A percentile compares a stretch with the other conserved stretches of the same genome.
Conservation (phyloP, 352 stramenopile species). For the Globisporangium acanthophoron region DNA sequence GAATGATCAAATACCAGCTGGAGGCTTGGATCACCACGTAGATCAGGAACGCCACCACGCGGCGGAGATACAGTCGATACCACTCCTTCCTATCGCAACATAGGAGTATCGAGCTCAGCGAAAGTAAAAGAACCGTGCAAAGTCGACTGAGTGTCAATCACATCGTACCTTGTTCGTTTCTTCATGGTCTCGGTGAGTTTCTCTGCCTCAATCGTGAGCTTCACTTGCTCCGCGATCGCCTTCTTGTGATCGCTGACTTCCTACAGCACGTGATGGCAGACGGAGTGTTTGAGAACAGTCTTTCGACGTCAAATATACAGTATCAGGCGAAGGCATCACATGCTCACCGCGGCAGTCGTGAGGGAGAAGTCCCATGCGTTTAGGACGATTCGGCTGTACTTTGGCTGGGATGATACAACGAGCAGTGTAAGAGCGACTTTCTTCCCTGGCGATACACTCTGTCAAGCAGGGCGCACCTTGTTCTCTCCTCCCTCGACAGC, state of each 20-base stretch:
- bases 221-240: constrained; percentile 55
- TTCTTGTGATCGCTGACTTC: constrained; percentile 55
- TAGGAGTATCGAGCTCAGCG: no score
- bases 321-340: not conserved
- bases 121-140: no score
- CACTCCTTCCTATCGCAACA: constrained; percentile 28
- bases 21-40: constrained; percentile 61
- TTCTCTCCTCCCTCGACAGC: constrained; percentile 38
- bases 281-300: not conserved
- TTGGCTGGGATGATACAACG: constrained; percentile 22
- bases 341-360: constrained; percentile 29
- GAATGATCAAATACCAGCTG: constrained; percentile 68
- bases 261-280: constrained; percentile 22
- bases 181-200: constrained; percentile 42
- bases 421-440: not conserved
- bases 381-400: constrained; percentile 52
- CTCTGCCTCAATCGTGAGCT: constrained; percentile 51
- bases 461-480: constrained; percentile 20
- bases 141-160: no score
- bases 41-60: constrained; percentile 40
- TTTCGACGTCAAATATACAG: no score
- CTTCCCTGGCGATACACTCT: not conserved
- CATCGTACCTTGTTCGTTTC: constrained; percentile 40
- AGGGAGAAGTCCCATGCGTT: constrained; percentile 75
- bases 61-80: constrained; percentile 50